Evolutionary conservation across 768 basidiomycete species (phyloP).

Genomic region (Mycena haematopus): DNA sequence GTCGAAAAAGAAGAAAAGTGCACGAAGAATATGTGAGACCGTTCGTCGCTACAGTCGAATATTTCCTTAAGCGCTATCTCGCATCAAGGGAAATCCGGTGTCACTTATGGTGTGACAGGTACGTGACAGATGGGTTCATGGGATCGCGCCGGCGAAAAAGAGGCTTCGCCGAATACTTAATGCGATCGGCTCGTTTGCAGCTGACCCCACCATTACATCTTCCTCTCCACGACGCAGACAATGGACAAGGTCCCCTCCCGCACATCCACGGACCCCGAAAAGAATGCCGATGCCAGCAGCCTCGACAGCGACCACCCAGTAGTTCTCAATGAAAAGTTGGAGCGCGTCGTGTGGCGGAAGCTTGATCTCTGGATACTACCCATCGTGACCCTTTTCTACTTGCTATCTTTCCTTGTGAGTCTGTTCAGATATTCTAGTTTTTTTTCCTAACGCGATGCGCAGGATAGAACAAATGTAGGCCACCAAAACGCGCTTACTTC

Average conservation of each 20-base stretch:
- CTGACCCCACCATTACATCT: constrained; percentile 16
- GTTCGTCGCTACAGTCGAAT: too few relatives aligned
- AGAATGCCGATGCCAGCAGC: constrained; percentile 35
- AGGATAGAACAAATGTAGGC: constrained; percentile 55
- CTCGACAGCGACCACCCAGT: constrained; percentile 32
- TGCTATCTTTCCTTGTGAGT: constrained; percentile 60
- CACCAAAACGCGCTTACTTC: neutral
- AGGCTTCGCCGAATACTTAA: constrained; percentile 17
- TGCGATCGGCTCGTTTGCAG: neutral
- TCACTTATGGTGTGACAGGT: constrained; percentile 1
- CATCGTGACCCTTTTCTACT: constrained; percentile 54
- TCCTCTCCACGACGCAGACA: constrained; percentile 4
- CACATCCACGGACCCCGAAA: constrained; percentile 39
- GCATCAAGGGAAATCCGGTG: neutral
- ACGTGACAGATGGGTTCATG: neutral
- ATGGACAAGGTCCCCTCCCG: constrained; percentile 36
- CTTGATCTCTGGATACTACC: constrained; percentile 56
- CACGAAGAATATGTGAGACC: too few relatives aligned
- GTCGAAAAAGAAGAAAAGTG: too few relatives aligned
- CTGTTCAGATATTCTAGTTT: neutral
- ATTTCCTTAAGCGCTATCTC: too few relatives aligned
- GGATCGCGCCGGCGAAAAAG: constrained; percentile 2
- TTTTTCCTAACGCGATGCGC: neutral
- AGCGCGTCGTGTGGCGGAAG: constrained; percentile 54
- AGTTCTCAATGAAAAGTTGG: constrained; percentile 41